Base-by-base conservation (phyloP, 352 stramenopile species). In the Phytophthora fragariae region DNA sequence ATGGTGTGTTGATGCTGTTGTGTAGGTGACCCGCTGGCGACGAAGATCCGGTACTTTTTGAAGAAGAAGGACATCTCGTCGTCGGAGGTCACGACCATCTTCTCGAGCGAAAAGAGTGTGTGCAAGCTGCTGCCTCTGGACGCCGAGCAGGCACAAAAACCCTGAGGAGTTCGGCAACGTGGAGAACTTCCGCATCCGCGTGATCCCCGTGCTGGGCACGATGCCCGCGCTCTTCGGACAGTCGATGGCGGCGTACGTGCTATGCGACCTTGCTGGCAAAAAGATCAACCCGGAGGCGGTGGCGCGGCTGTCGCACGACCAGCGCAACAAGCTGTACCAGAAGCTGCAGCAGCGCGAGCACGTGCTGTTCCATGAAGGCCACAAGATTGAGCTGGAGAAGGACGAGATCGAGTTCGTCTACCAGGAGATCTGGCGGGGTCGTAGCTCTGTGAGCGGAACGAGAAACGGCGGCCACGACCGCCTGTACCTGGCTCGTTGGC, bases 191-290 rank as follows among this genome's bases (percentile, higher is more conserved):
- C 89, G 98, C 41, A 92, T 99, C 50, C 93, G 97, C 29, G 92
- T 99, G 29, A 94, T 99, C 57, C 97, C 97, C 0, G 98, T 99
- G 24, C 79, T 99, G 8, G 97, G 98, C 33, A 93, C 82, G 65
- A 93, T 92, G 80, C 98, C 98, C 0, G 97, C 98, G 37, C 97
- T 99, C 62, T 99, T 99, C 79, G 97, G 98, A n/a, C 96, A 99
- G 76, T 91, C 97, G 21, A 97, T 99, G 83, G 98, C 97, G 2
- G 89, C 96, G 7, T 96, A 96, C 73, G 92, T 98, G 46, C 77
- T 99, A 21, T 99, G 96, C 65, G 92, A 98, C 50, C 70, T 99
- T 17, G 96, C 95, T 33, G 81, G 89, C 10, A 92, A 98, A 52
- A 93, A 93, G 46, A 97, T 99, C 73, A 81, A 69, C 33, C 86